Base-by-base conservation (phyloP, 129 eudicot genomes). In the Mikania micrantha region DNA sequence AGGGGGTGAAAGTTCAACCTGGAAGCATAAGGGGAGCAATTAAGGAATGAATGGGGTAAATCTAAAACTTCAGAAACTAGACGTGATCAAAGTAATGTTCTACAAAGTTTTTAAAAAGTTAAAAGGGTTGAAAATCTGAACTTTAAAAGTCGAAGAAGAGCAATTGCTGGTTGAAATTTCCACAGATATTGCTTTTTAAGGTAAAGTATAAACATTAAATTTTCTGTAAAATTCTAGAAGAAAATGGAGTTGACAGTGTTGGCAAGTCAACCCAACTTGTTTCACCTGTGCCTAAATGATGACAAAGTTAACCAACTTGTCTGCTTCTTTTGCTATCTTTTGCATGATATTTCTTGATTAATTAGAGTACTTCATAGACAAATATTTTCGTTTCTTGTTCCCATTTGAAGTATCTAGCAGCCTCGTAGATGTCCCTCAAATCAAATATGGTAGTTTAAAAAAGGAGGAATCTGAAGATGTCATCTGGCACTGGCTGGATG, bases 401-500 rank as follows among this genome's bases (percentile, higher is more conserved):
- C 66, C 19, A 5, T 40, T 60, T 77, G 70, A 74, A 94, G 99
- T 83, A 17, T 83, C 85, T 81, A 94, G 99, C 82, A 94, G 93
- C 58, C 90, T 79, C n/a, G 62, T 87, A 79, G 85, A 87, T 56
- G 78, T 89, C 82, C 99, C 99, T 67, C 76, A 83, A 58, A 77
- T 94, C 65, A 84, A 86, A 75, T 89, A 89, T 76, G 99, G 97
- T 52, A 58, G 64, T 70, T 53, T 61, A 65, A 63, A 17, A 40
- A 73, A 75, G 60, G 86, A 74, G 74, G 80, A 81, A 24, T 80
- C 95, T 42, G 20, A 62, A 44, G 82, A 69, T 62, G 88, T 82
- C 28, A 27, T 70, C 10, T 89, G 96, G 97, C 77, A 61, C 65
- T 94, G 99, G 99, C 79, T 61, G 48, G 93, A 89, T 75, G 79